phyloP scores from a whole-genome alignment of 2,329 filamentous ascomycete species.

The Aspergillus ibericus region DNA sequence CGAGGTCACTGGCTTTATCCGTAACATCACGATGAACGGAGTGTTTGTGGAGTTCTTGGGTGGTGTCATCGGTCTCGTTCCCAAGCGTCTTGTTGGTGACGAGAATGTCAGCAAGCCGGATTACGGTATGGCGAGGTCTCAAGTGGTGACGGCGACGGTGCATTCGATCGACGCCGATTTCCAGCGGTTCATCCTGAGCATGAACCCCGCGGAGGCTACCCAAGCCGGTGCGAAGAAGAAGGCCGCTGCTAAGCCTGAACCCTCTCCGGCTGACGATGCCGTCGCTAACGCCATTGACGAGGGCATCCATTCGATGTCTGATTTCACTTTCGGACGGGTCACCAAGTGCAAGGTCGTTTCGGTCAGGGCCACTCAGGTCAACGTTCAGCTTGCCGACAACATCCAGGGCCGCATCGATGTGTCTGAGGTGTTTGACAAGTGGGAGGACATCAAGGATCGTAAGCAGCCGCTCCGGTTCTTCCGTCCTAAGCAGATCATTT shows the following conservation, averaged over 20 bases:
- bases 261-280: conserved; percentile 38
- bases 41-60: conserved; percentile 87
- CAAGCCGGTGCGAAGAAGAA: conserved; percentile 48
- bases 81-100: conserved; percentile 73
- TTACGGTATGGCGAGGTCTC: conserved; percentile 76
- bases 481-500: conserved; percentile 66
- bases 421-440: conserved; percentile 84
- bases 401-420: conserved; percentile 91
- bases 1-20: conserved; percentile 74
- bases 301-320: conserved; percentile 63
- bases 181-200: conserved; percentile 66
- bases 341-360: conserved; percentile 78
- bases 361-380: conserved; percentile 87
- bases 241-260: conserved; percentile 28
- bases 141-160: conserved; percentile 73
- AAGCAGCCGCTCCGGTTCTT: conserved; percentile 79
- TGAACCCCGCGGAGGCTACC: conserved; percentile 53
- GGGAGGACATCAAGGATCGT: conserved; percentile 79
- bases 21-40: conserved; percentile 77
- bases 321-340: conserved; percentile 70
- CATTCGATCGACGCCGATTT: conserved; percentile 69
- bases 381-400: conserved; percentile 83
- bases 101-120: conserved; percentile 66
- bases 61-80: conserved; percentile 73
- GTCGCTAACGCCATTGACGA: conserved; percentile 64